phyloP scores from a whole-genome alignment of 257 asterid genomes.

The Orobanche coerulescens region DNA sequence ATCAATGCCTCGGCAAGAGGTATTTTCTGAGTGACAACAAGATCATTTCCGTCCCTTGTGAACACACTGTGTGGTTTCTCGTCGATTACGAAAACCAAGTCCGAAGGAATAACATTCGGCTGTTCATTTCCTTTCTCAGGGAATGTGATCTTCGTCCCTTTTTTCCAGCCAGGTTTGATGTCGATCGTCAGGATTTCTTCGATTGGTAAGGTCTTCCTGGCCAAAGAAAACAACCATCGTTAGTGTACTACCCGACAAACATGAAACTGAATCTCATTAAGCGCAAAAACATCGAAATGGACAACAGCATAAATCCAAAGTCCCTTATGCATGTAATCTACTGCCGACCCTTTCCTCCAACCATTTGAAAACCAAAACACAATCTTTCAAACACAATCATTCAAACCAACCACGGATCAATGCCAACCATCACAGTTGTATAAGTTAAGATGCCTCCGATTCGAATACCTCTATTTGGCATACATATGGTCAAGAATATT shows the following conservation, averaged over 20 bases:
- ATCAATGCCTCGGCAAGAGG: constrained; percentile 64
- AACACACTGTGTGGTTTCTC: constrained; percentile 73
- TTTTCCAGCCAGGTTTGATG: constrained; percentile 89
- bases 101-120: constrained; percentile 64
- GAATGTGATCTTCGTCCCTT: constrained; percentile 93
- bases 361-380: no score
- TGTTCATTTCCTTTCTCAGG: constrained; percentile 85
- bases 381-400: no score
- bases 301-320: no score
- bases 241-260: background rate
- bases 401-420: no score
- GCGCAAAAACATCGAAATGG: no score
- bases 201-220: constrained; percentile 66
- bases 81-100: constrained; percentile 68
- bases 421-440: no score
- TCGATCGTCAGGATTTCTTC: constrained; percentile 69
- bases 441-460: no score
- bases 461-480: no score
- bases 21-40: constrained; percentile 45
- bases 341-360: no score
- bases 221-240: background rate
- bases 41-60: constrained; percentile 76
- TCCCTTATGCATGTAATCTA: no score
- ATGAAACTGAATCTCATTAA: no score
- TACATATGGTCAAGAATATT: no score